phyloP scores from a whole-genome alignment of 805 yeast genomes.

The Candida pini region DNA sequence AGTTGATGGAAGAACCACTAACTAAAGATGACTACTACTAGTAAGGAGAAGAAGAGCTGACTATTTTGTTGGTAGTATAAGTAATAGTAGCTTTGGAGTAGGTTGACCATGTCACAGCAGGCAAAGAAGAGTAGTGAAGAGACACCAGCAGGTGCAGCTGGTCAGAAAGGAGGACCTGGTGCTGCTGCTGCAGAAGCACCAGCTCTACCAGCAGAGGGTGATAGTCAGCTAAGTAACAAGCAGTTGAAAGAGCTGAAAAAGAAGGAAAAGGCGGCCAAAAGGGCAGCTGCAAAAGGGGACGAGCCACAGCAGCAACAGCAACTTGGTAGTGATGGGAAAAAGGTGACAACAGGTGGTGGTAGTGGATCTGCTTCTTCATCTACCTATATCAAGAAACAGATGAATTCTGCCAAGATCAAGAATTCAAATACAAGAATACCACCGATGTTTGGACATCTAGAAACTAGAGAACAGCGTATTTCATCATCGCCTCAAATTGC shows the following conservation, averaged over 20 bases:
- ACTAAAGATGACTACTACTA: too few relatives aligned
- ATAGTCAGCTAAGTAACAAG: conserved; percentile 50
- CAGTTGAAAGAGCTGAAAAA: conserved; percentile 85
- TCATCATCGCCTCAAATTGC: conserved; percentile 51
- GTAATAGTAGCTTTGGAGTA: too few relatives aligned
- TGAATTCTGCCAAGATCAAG: conserved; percentile 44
- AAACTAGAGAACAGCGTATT: conserved; percentile 70
- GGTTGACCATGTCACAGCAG: too few relatives aligned
- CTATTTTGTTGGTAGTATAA: too few relatives aligned
- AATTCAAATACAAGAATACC: conserved; percentile 45
- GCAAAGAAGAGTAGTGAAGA: too few relatives aligned
- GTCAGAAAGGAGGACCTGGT: background rate
- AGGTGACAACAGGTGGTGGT: conserved; percentile 29
- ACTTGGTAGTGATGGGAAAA: conserved; percentile 1
- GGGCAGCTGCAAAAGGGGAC: conserved; percentile 70
- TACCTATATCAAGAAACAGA: conserved; percentile 48
- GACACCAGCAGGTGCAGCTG: background rate
- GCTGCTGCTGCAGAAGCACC: background rate
- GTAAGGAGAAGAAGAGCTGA: too few relatives aligned
- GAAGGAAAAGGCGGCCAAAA: conserved; percentile 84
- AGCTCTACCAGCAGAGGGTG: conserved; percentile 4
- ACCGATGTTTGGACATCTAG: conserved; percentile 71
- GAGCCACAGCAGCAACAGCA: conserved; percentile 8
- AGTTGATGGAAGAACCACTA: too few relatives aligned
- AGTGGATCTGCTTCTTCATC: conserved; percentile 33